Percentiles rank a stretch among this genome's conserved stretches.
Evolutionary conservation across 1,284 basidiomycete species (phyloP).

Genomic region (Schizopora paradoxa): DNA sequence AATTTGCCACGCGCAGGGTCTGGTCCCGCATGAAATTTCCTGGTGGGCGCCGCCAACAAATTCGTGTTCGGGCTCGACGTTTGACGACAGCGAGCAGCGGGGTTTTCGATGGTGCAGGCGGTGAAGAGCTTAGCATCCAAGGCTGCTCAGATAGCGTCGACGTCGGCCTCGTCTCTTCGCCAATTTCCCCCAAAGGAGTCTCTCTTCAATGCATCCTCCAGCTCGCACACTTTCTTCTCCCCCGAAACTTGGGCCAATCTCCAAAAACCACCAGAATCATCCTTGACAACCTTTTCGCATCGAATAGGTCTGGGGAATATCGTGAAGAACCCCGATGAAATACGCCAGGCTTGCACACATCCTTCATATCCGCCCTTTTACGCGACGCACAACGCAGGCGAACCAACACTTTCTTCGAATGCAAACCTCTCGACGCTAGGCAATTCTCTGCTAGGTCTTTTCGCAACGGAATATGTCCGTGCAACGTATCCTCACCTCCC

Average conservation of each 20-base stretch:
- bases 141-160: conserved; percentile 50
- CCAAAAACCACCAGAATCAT: conserved; percentile 67
- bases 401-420: conserved; percentile 59
- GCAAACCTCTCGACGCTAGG: conserved; percentile 77
- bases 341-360: conserved; percentile 79
- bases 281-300: conserved; percentile 70
- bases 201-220: conserved; percentile 31
- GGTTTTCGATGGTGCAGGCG: conserved; percentile 15
- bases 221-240: conserved; percentile 42
- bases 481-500: conserved; percentile 88
- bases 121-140: conserved; percentile 51
- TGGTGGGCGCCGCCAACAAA: too few relatives aligned
- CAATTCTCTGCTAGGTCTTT: conserved; percentile 88
- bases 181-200: conserved; percentile 63
- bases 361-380: conserved; percentile 62
- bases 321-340: conserved; percentile 42
- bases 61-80: too few relatives aligned
- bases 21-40: too few relatives aligned
- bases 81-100: too few relatives aligned
- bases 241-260: conserved; percentile 64
- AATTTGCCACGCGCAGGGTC: too few relatives aligned
- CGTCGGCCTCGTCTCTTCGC: conserved; percentile 48
- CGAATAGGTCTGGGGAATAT: conserved; percentile 63
- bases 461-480: conserved; percentile 83
- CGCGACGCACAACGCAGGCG: conserved; percentile 47